These are phyloP conservation scores for Articulospora tetracladia DNA, from an alignment of 495 filamentous ascomycete genomes.

Conservation along the genomic window DNA sequence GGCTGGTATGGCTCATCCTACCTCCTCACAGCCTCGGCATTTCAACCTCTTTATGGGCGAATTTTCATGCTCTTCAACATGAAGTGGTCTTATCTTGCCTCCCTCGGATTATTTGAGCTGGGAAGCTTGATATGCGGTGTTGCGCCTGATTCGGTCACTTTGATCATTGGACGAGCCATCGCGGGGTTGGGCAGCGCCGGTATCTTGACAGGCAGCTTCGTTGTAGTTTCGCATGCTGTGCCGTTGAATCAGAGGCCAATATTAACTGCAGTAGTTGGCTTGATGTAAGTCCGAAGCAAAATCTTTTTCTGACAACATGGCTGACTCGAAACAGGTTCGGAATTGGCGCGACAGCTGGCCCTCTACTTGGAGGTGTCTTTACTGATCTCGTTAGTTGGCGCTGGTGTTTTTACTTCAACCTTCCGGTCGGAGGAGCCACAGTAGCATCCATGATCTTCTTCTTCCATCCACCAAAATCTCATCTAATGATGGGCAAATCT, in stretches of 20 bases:
- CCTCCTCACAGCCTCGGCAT: conserved; percentile 42
- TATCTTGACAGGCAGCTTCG: conserved; percentile 50
- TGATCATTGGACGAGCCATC: conserved; percentile 55
- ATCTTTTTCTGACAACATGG: not conserved
- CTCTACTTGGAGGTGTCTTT: conserved; percentile 57
- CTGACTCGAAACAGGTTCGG: conserved; percentile 31
- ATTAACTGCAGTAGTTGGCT: conserved; percentile 13
- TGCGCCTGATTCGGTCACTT: conserved; percentile 44
- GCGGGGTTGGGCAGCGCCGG: conserved; percentile 34
- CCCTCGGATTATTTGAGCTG: conserved; percentile 41
- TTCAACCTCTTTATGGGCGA: conserved; percentile 44
- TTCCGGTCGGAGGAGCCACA: conserved; percentile 46
- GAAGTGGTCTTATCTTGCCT: conserved; percentile 38
- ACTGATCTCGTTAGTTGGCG: conserved; percentile 42
- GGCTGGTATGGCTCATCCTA: conserved; percentile 54
- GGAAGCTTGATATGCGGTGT: conserved; percentile 53
- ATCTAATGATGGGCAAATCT: conserved; percentile 4
- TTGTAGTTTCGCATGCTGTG: conserved; percentile 24
- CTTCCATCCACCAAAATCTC: conserved; percentile 37
- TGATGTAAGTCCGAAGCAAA: conserved; percentile 13
- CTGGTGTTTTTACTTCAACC: conserved; percentile 37
- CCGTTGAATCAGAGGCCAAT: conserved; percentile 14
- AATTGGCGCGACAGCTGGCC: conserved; percentile 67
- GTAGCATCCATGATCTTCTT: conserved; percentile 41
- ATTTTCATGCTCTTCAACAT: conserved; percentile 43